phyloP scores from a whole-genome alignment of 2,329 filamentous ascomycete genomes.

The Cadophora malorum region DNA sequence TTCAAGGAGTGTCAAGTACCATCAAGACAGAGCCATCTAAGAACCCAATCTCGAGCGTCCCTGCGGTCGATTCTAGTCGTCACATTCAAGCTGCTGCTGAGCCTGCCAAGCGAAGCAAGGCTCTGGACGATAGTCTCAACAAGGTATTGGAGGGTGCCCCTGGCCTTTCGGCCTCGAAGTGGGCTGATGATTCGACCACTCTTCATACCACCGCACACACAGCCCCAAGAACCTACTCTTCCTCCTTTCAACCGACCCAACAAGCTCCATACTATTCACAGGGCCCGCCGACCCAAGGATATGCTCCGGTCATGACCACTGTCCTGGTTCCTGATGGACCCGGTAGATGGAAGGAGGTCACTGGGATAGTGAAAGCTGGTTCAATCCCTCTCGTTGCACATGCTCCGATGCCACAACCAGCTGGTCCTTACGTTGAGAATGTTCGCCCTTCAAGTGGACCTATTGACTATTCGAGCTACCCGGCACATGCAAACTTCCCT shows the following conservation, averaged over 20 bases:
- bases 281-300: conserved; percentile 2
- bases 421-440: not conserved
- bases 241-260: not conserved
- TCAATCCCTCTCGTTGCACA: conserved; percentile 27
- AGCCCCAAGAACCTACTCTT: not conserved
- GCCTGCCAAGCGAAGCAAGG: not conserved
- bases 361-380: conserved; percentile 22
- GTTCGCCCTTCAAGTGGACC: conserved; percentile 10
- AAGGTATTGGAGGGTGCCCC: conserved; percentile 10
- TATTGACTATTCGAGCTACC: not conserved
- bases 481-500: conserved; percentile 1
- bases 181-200: conserved; percentile 17
- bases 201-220: not conserved
- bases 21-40: not conserved
- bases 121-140: not conserved
- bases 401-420: conserved; percentile 8
- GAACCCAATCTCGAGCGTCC: no score
- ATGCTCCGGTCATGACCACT: conserved; percentile 17
- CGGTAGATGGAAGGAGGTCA: conserved; percentile 23
- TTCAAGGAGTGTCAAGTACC: not conserved
- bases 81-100: not conserved
- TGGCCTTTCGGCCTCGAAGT: conserved; percentile 26
- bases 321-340: conserved; percentile 25
- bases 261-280: not conserved
- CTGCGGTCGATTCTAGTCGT: not conserved